Conservation (phyloP, 345 rosid genomes). For the Eucalyptus albens region DNA sequence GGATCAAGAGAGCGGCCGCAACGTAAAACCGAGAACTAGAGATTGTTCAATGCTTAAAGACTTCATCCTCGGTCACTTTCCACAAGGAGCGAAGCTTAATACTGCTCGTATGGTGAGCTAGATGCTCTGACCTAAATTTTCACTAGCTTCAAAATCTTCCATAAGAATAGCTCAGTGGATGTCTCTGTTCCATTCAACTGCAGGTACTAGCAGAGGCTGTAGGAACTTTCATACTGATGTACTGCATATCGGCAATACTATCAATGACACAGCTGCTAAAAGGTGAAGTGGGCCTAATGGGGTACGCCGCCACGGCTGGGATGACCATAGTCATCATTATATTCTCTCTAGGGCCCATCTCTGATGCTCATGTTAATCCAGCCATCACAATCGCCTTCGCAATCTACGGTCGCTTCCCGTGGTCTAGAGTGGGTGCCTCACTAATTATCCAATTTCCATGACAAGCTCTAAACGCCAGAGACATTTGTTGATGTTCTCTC, state of each 20-base stretch:
- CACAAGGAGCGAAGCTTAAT: slow-evolving; percentile 25
- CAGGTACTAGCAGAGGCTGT: slow-evolving; percentile 72
- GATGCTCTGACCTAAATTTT: background rate
- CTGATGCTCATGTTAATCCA: slow-evolving; percentile 88
- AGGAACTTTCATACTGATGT: slow-evolving; percentile 75
- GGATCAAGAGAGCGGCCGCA: background rate
- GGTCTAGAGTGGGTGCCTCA: slow-evolving; percentile 42
- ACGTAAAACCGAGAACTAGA: slow-evolving; percentile 5
- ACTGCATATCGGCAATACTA: slow-evolving; percentile 58
- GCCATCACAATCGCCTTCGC: slow-evolving; percentile 78
- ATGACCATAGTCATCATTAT: slow-evolving; percentile 49
- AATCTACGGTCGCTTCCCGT: slow-evolving; percentile 52
- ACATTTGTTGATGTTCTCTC: background rate
- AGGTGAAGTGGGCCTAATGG: slow-evolving; percentile 54
- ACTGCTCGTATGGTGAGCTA: slow-evolving; percentile 34
- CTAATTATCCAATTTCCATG: background rate
- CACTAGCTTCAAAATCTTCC: background rate
- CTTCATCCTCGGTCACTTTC: background rate
- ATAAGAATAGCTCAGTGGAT: background rate
- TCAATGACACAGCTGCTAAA: slow-evolving; percentile 38
- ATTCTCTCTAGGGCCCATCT: slow-evolving; percentile 60
- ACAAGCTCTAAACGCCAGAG: background rate
- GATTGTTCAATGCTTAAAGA: background rate
- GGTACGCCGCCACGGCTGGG: slow-evolving; percentile 68
- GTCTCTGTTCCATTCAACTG: background rate